Evolutionary conservation across 306 rosid species (phyloP).

Genomic region (Morella rubra): DNA sequence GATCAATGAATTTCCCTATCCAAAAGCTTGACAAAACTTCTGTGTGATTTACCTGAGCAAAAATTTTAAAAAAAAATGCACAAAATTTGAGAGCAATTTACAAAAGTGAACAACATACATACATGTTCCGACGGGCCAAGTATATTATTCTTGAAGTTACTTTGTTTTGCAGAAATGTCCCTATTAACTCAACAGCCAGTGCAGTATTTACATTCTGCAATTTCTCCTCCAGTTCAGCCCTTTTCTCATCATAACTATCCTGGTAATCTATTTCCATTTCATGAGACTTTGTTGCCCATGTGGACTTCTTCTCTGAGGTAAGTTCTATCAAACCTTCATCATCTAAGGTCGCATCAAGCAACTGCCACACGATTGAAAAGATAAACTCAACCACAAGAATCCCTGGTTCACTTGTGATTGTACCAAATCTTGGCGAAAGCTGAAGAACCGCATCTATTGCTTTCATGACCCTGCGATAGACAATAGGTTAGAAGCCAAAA

Average conservation of each 20-base stretch:
- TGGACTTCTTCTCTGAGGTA: conserved; percentile 58
- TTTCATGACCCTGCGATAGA: conserved; percentile 72
- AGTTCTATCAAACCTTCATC: conserved; percentile 84
- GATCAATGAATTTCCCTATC: background rate
- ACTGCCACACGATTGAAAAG: conserved; percentile 78
- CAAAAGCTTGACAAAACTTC: background rate
- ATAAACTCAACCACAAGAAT: conserved; percentile 78
- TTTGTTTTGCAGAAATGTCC: conserved; percentile 69
- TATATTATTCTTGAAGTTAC: conserved; percentile 64
- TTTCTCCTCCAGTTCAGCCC: conserved; percentile 53
- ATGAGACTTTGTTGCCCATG: conserved; percentile 61
- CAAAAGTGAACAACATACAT: conserved; percentile 27
- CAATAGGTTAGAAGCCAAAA: conserved; percentile 36
- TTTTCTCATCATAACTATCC: conserved; percentile 47
- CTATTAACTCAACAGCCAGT: conserved; percentile 73
- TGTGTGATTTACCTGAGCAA: background rate
- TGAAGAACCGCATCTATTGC: conserved; percentile 66
- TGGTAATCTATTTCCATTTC: conserved; percentile 76
- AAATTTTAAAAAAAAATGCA: too few relatives aligned
- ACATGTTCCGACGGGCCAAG: conserved; percentile 80
- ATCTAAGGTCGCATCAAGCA: conserved; percentile 84
- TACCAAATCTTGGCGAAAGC: conserved; percentile 69
- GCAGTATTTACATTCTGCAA: conserved; percentile 60
- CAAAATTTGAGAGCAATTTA: conserved; percentile 12
- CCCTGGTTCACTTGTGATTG: conserved; percentile 72